phyloP scores from a whole-genome alignment of 176 grass and related monocot genomes.

The Oryza nivara region DNA sequence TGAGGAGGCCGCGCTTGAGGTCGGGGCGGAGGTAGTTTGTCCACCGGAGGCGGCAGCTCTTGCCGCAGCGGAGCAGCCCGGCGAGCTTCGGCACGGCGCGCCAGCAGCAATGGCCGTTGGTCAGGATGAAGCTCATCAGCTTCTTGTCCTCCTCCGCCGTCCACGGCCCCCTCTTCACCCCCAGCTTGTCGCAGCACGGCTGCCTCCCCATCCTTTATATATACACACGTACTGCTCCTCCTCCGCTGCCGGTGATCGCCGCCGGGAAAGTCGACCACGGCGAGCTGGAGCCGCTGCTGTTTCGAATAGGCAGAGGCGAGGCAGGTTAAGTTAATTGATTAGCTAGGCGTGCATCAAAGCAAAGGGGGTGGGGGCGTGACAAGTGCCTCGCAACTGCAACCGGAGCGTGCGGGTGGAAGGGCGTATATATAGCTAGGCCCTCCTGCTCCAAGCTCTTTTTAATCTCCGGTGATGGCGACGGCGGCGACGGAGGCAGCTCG shows the following conservation, averaged over 20 bases:
- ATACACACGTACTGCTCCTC: too few relatives aligned
- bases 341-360: conserved; percentile 25
- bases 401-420: not conserved
- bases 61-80: conserved; percentile 82
- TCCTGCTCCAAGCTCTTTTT: conserved; percentile 10
- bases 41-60: conserved; percentile 96
- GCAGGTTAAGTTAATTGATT: not conserved
- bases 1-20: conserved; percentile 89
- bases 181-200: conserved; percentile 89
- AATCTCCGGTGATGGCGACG: conserved; percentile 35
- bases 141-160: conserved; percentile 89
- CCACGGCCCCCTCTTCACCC: conserved; percentile 88
- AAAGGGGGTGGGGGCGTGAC: conserved; percentile 26
- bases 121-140: conserved; percentile 84
- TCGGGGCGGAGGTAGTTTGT: conserved; percentile 92
- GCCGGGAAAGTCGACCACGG: not conserved
- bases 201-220: conserved; percentile 64
- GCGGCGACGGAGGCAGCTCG: conserved; percentile 14
- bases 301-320: conserved; percentile 26
- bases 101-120: conserved; percentile 91
- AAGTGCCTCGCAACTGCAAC: conserved; percentile 51
- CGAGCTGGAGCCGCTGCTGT: not conserved
- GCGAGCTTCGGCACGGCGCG: conserved; percentile 87
- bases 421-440: conserved; percentile 30
- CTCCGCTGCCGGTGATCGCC: not conserved